These are phyloP conservation scores for Bassia scoparia DNA, from an alignment of 148 eudicot genomes.

Conservation along the genomic window DNA sequence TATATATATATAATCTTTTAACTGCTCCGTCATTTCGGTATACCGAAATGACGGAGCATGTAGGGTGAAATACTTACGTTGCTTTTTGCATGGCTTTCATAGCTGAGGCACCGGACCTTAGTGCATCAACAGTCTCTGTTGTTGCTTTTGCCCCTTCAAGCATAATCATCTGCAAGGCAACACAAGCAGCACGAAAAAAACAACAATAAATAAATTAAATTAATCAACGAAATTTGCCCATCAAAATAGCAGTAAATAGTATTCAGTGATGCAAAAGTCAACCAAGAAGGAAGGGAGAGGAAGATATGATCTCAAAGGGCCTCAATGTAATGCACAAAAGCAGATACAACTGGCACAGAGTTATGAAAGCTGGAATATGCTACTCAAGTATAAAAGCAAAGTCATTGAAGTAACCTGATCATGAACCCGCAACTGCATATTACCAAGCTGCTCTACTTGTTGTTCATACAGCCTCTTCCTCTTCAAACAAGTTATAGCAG, in stretches of 20 bases:
- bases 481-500: conserved; percentile 81
- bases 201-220: too few relatives aligned
- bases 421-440: conserved; percentile 78
- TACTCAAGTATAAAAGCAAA: conserved; percentile 2
- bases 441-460: conserved; percentile 84
- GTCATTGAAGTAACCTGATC: conserved; percentile 51
- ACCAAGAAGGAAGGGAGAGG: neutral
- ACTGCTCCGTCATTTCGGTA: too few relatives aligned
- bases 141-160: conserved; percentile 95
- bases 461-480: conserved; percentile 75
- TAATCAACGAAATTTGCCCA: neutral
- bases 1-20: too few relatives aligned
- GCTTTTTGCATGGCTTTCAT: conserved; percentile 96
- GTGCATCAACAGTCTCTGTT: conserved; percentile 88
- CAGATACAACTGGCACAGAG: neutral
- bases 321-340: neutral
- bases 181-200: neutral
- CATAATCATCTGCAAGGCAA: conserved; percentile 63
- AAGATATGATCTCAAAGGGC: neutral
- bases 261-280: neutral
- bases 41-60: too few relatives aligned
- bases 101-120: conserved; percentile 89
- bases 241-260: neutral
- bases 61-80: conserved; percentile 47
- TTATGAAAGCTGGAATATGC: neutral